A percentile compares a stretch with the other conserved stretches of the same genome.
phyloP scores from a whole-genome alignment of 2,329 filamentous ascomycete genomes.

The Orbilia javanica region DNA sequence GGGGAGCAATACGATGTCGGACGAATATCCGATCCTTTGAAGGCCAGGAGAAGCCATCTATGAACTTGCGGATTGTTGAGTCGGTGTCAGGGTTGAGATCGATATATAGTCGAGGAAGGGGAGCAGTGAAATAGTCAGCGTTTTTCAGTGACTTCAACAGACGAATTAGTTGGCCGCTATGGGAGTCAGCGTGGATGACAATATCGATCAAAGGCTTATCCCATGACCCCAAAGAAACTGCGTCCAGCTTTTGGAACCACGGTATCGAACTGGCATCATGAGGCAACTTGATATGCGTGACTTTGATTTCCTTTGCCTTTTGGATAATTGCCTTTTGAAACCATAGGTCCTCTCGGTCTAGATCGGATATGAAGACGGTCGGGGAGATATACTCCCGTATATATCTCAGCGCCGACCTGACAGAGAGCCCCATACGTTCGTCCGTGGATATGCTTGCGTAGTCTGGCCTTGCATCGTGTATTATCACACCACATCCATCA shows the following conservation, averaged over 20 bases:
- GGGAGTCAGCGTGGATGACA: conserved; percentile 79
- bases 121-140: conserved; percentile 80
- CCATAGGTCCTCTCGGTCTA: conserved; percentile 75
- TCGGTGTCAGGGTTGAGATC: conserved; percentile 81
- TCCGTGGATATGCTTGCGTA: conserved; percentile 77
- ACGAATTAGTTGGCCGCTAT: conserved; percentile 80
- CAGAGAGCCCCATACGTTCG: conserved; percentile 75
- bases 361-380: conserved; percentile 80
- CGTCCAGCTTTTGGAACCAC: conserved; percentile 85
- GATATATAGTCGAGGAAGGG: conserved; percentile 81
- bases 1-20: conserved; percentile 77
- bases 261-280: conserved; percentile 73
- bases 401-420: conserved; percentile 76
- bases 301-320: conserved; percentile 69
- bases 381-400: conserved; percentile 81
- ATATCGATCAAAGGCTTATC: conserved; percentile 83
- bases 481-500: conserved; percentile 74
- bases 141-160: conserved; percentile 80
- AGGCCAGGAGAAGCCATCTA: conserved; percentile 78
- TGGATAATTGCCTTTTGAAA: conserved; percentile 74
- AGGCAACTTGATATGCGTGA: conserved; percentile 82
- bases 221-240: conserved; percentile 81
- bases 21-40: conserved; percentile 74
- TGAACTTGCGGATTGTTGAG: conserved; percentile 72
- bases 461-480: conserved; percentile 81